A percentile compares a stretch with the other conserved stretches of the same genome.
Evolutionary conservation across 2,329 filamentous ascomycete genomes (phyloP).

Genomic region (Microdochium bolleyi): DNA sequence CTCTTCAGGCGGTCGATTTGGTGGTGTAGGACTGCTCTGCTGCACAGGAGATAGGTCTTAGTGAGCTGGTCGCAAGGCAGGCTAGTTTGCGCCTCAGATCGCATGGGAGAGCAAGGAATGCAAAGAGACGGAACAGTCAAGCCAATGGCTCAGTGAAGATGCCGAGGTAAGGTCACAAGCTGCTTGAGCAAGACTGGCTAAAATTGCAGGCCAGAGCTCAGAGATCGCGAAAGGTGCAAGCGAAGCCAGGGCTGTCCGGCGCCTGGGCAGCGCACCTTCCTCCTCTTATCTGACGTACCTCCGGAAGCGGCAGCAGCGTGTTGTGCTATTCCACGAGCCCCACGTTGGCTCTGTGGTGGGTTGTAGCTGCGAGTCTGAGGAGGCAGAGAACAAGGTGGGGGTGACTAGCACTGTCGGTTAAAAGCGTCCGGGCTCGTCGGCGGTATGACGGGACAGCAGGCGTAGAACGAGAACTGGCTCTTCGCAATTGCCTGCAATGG

Average conservation of each 20-base stretch:
- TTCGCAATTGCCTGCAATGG: not conserved
- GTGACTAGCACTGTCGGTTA: not conserved
- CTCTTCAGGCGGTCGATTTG: not conserved
- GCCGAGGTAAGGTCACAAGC: not conserved
- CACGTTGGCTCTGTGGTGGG: not conserved
- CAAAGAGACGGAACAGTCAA: not conserved
- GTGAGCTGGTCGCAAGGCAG: not conserved
- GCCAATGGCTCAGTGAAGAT: not conserved
- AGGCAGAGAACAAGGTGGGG: not conserved
- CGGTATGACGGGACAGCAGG: not conserved
- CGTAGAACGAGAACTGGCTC: not conserved
- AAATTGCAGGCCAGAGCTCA: not conserved
- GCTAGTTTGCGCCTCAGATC: not conserved
- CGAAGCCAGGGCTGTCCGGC: not conserved
- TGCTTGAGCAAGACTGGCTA: not conserved
- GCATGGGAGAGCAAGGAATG: not conserved
- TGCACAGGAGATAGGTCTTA: not conserved
- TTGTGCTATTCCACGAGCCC: not conserved
- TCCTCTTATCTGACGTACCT: not conserved
- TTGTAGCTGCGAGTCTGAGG: not conserved
- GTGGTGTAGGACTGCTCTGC: not conserved
- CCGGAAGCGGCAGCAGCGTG: not conserved
- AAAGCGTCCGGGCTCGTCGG: not conserved
- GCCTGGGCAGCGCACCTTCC: not conserved
- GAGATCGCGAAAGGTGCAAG: not conserved